Conservation (phyloP, 768 basidiomycete genomes). For the Lanmaoa pseudosensibilis region DNA sequence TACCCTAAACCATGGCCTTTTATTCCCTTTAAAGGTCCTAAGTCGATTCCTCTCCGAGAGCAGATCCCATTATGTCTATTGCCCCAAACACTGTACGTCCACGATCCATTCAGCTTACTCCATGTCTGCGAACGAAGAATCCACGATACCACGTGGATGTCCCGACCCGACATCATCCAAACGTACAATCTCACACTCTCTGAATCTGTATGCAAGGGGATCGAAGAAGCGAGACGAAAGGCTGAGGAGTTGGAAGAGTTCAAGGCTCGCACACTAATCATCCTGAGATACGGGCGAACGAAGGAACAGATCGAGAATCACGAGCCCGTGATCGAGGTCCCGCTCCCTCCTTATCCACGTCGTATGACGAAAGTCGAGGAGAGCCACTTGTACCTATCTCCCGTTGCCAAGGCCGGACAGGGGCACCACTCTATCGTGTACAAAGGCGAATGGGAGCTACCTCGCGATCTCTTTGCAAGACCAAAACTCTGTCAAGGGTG, state of each 20-base stretch:
- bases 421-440: conserved; percentile 58
- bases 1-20: conserved; percentile 45
- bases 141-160: conserved; percentile 25
- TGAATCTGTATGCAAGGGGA: background rate
- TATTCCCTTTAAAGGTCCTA: conserved; percentile 33
- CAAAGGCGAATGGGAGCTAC: conserved; percentile 52
- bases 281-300: conserved; percentile 20
- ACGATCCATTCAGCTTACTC: conserved; percentile 43
- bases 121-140: conserved; percentile 1
- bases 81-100: conserved; percentile 43
- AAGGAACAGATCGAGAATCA: conserved; percentile 22
- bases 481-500: conserved; percentile 41
- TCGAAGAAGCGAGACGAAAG: conserved; percentile 4
- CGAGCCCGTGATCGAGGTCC: conserved; percentile 32
- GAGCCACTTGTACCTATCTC: conserved; percentile 52
- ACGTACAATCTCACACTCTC: conserved; percentile 31
- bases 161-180: conserved; percentile 32
- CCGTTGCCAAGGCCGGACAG: conserved; percentile 35
- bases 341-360: conserved; percentile 29
- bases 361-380: conserved; percentile 30
- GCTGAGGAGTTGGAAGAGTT: conserved; percentile 11
- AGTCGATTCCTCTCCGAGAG: conserved; percentile 32
- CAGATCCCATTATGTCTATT: conserved; percentile 36
- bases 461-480: conserved; percentile 39
- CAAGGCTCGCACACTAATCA: conserved; percentile 19